Base-by-base conservation (phyloP, 805 yeast genomes). In the Starmerella floris region DNA sequence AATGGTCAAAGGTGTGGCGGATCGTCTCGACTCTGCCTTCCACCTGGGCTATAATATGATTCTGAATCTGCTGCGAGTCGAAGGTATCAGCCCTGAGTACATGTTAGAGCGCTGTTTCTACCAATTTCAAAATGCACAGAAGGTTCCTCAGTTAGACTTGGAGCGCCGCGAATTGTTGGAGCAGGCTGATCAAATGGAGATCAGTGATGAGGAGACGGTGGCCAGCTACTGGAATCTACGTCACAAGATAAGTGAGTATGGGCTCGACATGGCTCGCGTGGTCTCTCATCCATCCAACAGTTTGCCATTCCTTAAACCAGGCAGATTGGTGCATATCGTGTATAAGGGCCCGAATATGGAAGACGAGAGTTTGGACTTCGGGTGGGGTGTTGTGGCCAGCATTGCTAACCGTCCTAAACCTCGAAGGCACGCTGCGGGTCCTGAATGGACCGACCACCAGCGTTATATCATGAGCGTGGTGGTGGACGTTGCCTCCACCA, bases 1-100 rank as follows among this genome's bases (percentile, higher is more conserved):
- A 1, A 91, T 91, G 99, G 98, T 91, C 20, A 88, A 88, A 62
- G 99, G 99, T 58, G 95, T 85, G 58, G 96, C 98, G 26, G 99
- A 91, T 64, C 71, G 98, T 53, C 71, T 91, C 45, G 97, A 91
- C 58, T 88, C 97, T 19, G 97, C 98, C 0, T 91, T 91, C 72
- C 98, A 91, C 60, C 67, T 91, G 48, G 96, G 97, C 21, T 91
- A 91, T 63, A 91, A 91, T 60, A 91, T 91, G 99, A 83, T 87
- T 56, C 40, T 91, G 62, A 91, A 91, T 61, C 69, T 91, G 61
- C 76, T 91, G 80, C 76, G 98, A 58, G 98, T 91, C 15, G 98
- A 91, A 64, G 98, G 98, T 46, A 83, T 91, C 42, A 85, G 97
- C 1, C 97, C 99, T 0, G 98, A 91, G 60, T 91, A 81, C 51